Base-by-base conservation (phyloP, 495 filamentous ascomycete genomes). In the Parathielavia hyrcaniae region DNA sequence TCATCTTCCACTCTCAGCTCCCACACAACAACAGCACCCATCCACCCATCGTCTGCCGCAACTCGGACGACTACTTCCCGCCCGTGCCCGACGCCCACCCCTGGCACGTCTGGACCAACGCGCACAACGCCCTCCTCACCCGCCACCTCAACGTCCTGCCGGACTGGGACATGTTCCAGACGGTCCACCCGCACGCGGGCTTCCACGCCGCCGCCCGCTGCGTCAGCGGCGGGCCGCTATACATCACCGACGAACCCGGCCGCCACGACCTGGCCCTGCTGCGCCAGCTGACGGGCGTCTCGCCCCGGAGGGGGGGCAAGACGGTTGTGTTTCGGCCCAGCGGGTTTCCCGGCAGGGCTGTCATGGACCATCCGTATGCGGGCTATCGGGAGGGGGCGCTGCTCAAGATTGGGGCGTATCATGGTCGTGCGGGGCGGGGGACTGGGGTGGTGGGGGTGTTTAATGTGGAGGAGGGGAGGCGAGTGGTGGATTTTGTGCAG, bases 111-210 rank as follows among this genome's bases (percentile, higher is more conserved):
- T 98, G 91, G 71, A 83, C 85, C 58, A 97, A 97, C 66, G 90
- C 92, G 2, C 88, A 97, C 70, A 97, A 95, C 67, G 75, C 86
- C n/a, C 78, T 96, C 14, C 76, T 96, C 19, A 92, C 91, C 1
- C 76, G 78, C 50, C 77, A 81, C 56, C 64, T 82, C 17, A 77
- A 79, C 55, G 49, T 75, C 13, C 63, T 81, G 2, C 91, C 91
- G 0, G 93, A 98, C 71, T 98, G 93, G 93, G 93, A 97, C 71
- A 97, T 98, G 93, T 98, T 98, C 70, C 93, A 98, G 67, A 96
- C 93, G 1, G 69, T 71, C 16, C 88, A 92, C 65, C 74, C 80
- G 2, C 93, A 87, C 62, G 85, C 85, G 1, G 79, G 78, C 0
- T 93, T 91, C 71, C 93, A 98, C 53, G 93, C 88, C 32, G 90